Base-by-base conservation (phyloP, 805 yeast genomes). In the Middelhovenomyces tepae region DNA sequence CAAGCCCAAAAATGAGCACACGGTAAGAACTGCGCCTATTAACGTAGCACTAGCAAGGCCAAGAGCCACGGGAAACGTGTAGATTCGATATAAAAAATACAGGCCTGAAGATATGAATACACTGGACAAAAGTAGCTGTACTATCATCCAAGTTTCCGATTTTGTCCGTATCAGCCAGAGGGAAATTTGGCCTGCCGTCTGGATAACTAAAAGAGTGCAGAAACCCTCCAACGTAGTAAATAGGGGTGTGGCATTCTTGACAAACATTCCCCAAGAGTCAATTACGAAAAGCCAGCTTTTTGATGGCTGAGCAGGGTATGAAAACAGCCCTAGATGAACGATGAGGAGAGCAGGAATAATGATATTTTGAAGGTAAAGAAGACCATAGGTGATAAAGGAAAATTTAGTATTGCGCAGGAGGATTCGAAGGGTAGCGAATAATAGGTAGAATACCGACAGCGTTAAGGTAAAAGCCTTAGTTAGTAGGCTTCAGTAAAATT, bases 181-280 rank as follows among this genome's bases (percentile, higher is more conserved):
- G 34, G 82, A 68, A 6, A 83, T 75, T 47, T 86, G 86, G 6
- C 97, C 95, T 26, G 83, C 69, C 9, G 94, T 83, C 60, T 91
- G 98, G 40, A 91, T 85, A n/a, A 85, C 77, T 36, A 91, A 64
- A 16, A 91, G 69, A 1, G 95, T 76, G 57, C 95, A 93, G 46
- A 91, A 78, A 1, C 98, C 98, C 59, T 91, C 98, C 33, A 87
- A 61, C 13, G 86, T 66, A 0, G 95, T 83, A 57, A 91, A 89
- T 28, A 83, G 63, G 1, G 95, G 91, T 0, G 98, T 91, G 4
- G 94, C 74, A 51, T 86, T 82, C 32, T 75, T 65, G 22, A 91
- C 62, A 19, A 80, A 57, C 28, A 69, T 53, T 40, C 73, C 71
- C 97, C 97, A 91, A 8, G 80, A 68, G 36, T 62, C 59, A 27